Evolutionary conservation across 2,329 filamentous ascomycete species (phyloP), one percentile per base, ranked within the genome.

Genomic region (Pseudonectria foliicola): DNA sequence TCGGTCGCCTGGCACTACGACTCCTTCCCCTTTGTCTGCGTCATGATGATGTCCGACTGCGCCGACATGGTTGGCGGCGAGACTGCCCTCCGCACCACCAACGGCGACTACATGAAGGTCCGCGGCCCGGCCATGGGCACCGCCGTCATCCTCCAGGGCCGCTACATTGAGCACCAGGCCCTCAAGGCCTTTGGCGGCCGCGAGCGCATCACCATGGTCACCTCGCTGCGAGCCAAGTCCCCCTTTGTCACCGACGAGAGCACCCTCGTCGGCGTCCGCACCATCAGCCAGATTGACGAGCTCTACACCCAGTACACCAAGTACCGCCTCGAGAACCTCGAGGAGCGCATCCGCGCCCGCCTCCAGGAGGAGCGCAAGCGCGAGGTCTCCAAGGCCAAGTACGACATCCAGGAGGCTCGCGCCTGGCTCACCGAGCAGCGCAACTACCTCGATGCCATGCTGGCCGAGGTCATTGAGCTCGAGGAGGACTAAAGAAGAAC

Each of bases 151-250:
- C 62, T 82, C 33, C 77, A 82, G 54, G 78, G 78, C 13, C 67
- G 76, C 14, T 80, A 82, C 58, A 80, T 82, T 40, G 70, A 75
- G 44, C 77, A 82, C 52, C 68, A 75, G 45, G 78, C 77, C 3
- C 63, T 80, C 13, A 69, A 68, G 12, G 70, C 75, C 7, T 57
- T 75, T 3, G 73, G 75, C 13, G 65, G 65, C 11, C 67, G 67
- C n/a, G 77, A 82, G 54, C 72, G 77, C 25, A 80, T 82, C 55
- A 75, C 67, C 31, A 77, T 77, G 61, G 76, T 82, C 33, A 82
- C 77, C 0, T 77, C 73, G 6, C 81, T 80, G 61, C 68, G 77
- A 7, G 75, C 77, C 2, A 69, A 67, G 33, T 68, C 63, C 18
- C 63, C 74, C 3, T 57, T 60, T n/a, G 48, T 73, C 28, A 66